Evolutionary conservation across 352 stramenopile genomes (phyloP), one percentile per base, ranked within the genome.

Genomic region (Phytophthora lateralis): DNA sequence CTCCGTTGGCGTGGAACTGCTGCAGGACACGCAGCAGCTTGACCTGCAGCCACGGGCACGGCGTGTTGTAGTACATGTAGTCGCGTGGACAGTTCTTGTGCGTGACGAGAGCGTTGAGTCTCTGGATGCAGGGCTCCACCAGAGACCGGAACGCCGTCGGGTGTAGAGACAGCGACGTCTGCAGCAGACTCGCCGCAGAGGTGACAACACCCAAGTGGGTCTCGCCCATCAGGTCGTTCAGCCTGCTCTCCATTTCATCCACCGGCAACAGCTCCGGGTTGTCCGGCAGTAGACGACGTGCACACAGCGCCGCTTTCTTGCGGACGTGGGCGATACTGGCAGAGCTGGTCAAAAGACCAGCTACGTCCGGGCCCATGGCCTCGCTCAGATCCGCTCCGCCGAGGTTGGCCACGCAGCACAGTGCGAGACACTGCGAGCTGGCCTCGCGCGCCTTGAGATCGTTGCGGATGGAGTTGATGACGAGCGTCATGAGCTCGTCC

Each of bases 1-100:
- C 69, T 0, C 91, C 91, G 24, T 63, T 62, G 14, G 49, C 54
- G 10, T 70, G 55, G 70, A 97, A 98, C 24, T 97, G 82, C 73
- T 98, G 94, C 53, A 99, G 66, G 49, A 98, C 90, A 48, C 96
- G 95, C 14, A 99, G 75, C 48, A 94, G 29, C 44, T 91, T 93
- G 32, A 97, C 97, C 75, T 99, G 96, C 34, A 99, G 79, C 96
- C 97, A 99, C 21, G 97, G 97, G 69, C 82, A 97, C 21, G 97
- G 90, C 35, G 95, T 98, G 37, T 95, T 88, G 84, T 99, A 99
- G 76, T 99, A 99, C 59, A 99, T 87, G 78, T 99, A 99, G 66
- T 98, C 95, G 0, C 88, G 66, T 17, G 90, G 91, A 64, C 93
- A 98, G 24, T 82, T 82, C 71, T 97, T 97, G 71, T 98, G 95